Percentiles rank a stretch among this genome's conserved stretches.
Conservation (phyloP, 805 yeast genomes). For the Candida tallmaniae region DNA sequence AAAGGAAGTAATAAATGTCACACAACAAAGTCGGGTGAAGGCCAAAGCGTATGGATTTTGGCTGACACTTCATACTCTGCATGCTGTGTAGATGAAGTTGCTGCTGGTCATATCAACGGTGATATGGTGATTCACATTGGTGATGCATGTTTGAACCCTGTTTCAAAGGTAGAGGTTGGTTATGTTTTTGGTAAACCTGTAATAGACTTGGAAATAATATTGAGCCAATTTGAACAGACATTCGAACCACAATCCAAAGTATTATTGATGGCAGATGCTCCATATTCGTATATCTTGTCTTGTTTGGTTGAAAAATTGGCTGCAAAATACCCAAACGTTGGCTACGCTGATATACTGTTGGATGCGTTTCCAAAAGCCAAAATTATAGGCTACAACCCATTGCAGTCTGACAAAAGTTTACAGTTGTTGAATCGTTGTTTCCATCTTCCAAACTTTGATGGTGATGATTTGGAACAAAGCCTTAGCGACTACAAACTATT, state of each 20-base stretch:
- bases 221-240: conserved; percentile 35
- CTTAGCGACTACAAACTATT: conserved; percentile 52
- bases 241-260: conserved; percentile 38
- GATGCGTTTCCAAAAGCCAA: conserved; percentile 25
- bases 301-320: conserved; percentile 32
- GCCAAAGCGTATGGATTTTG: conserved; percentile 52
- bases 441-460: conserved; percentile 6
- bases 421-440: conserved; percentile 14
- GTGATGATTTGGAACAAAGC: conserved; percentile 17
- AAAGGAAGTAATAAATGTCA: neutral
- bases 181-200: conserved; percentile 75
- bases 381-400: conserved; percentile 40
- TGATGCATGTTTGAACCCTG: conserved; percentile 85
- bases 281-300: conserved; percentile 47
- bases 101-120: conserved; percentile 86
- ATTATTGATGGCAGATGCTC: conserved; percentile 71
- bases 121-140: conserved; percentile 92
- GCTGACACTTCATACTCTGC: conserved; percentile 96
- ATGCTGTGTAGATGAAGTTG: conserved; percentile 95
- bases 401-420: neutral
- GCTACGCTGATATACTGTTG: conserved; percentile 29
- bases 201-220: conserved; percentile 39
- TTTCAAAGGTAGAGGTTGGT: conserved; percentile 65
- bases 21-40: conserved; percentile 1
- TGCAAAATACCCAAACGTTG: conserved; percentile 25